A percentile compares a stretch with the other conserved stretches of the same genome.
phyloP scores from a whole-genome alignment of 2,329 filamentous ascomycete genomes.

The Ascochyta clinopodiicola region DNA sequence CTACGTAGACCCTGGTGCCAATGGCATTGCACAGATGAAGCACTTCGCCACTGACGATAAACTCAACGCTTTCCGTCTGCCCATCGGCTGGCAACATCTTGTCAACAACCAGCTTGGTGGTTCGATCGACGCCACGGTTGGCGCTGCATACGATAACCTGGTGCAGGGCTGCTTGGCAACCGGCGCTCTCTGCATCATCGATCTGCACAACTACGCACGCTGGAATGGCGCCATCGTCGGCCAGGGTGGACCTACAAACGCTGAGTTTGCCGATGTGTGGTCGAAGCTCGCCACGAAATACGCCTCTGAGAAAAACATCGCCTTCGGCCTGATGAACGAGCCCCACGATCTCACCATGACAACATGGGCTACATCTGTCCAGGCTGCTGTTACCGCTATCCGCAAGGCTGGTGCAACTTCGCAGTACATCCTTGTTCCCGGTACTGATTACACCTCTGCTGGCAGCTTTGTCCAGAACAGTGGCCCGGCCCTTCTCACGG shows the following conservation, averaged over 20 bases:
- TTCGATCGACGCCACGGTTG: slow-evolving; percentile 56
- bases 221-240: slow-evolving; percentile 70
- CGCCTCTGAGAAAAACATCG: slow-evolving; percentile 59
- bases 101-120: slow-evolving; percentile 60
- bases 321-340: slow-evolving; percentile 74
- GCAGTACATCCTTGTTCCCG: slow-evolving; percentile 70
- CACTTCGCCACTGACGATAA: slow-evolving; percentile 62
- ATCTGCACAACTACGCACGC: slow-evolving; percentile 58
- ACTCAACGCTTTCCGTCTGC: slow-evolving; percentile 65
- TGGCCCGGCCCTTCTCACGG: slow-evolving; percentile 56
- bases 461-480: slow-evolving; percentile 35
- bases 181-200: slow-evolving; percentile 66
- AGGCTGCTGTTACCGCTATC: slow-evolving; percentile 70
- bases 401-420: slow-evolving; percentile 66
- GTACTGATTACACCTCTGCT: slow-evolving; percentile 61
- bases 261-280: slow-evolving; percentile 66
- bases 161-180: slow-evolving; percentile 64
- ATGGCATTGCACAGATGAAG: slow-evolving; percentile 60
- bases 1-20: slow-evolving; percentile 10
- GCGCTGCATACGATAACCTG: slow-evolving; percentile 61
- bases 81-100: slow-evolving; percentile 67
- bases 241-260: slow-evolving; percentile 68
- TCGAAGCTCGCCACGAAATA: slow-evolving; percentile 63
- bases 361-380: slow-evolving; percentile 66
- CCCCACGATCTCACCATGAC: slow-evolving; percentile 65